These are phyloP conservation scores for Metschnikowia cerradonensis DNA, from an alignment of 805 yeast species.

Conservation along the genomic window DNA sequence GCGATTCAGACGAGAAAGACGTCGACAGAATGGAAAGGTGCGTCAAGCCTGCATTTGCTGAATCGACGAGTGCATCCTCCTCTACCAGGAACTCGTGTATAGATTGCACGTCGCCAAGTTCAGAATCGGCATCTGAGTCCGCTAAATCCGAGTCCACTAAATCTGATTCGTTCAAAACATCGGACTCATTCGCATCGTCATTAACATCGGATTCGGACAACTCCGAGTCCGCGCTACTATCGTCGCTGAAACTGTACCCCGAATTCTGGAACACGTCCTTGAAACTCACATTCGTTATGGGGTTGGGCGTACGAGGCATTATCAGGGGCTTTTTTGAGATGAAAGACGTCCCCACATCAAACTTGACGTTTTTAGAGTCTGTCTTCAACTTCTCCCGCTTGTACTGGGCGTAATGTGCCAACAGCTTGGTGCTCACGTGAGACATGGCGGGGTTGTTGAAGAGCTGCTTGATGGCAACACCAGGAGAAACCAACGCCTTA, in stretches of 20 bases:
- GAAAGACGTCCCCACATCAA: slow-evolving; percentile 13
- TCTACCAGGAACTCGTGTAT: slow-evolving; percentile 3
- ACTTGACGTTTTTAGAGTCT: slow-evolving; percentile 19
- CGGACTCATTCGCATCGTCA: neutral
- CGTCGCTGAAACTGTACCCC: slow-evolving; percentile 1
- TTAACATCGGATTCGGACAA: slow-evolving; percentile 6
- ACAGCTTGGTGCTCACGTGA: slow-evolving; percentile 15
- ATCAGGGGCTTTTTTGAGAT: slow-evolving; percentile 6
- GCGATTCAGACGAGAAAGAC: slow-evolving; percentile 16
- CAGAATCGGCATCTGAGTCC: slow-evolving; percentile 9
- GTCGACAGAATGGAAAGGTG: slow-evolving; percentile 19
- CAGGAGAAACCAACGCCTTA: slow-evolving; percentile 14
- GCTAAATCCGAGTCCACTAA: slow-evolving; percentile 17
- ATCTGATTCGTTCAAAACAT: slow-evolving; percentile 16
- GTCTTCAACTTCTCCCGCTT: slow-evolving; percentile 12
- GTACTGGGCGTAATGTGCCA: slow-evolving; percentile 11
- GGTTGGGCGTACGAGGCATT: slow-evolving; percentile 43
- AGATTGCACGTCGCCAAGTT: slow-evolving; percentile 4
- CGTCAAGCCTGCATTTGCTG: slow-evolving; percentile 16
- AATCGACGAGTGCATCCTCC: neutral
- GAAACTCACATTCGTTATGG: slow-evolving; percentile 30
- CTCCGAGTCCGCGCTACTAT: slow-evolving; percentile 13
- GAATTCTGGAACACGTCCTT: slow-evolving; percentile 25
- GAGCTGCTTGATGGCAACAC: slow-evolving; percentile 36
- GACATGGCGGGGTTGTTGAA: slow-evolving; percentile 43